Percentiles rank a stretch among this genome's conserved stretches.
Evolutionary conservation across 805 yeast genomes (phyloP).

Genomic region (Spencermartinsiella europaea): DNA sequence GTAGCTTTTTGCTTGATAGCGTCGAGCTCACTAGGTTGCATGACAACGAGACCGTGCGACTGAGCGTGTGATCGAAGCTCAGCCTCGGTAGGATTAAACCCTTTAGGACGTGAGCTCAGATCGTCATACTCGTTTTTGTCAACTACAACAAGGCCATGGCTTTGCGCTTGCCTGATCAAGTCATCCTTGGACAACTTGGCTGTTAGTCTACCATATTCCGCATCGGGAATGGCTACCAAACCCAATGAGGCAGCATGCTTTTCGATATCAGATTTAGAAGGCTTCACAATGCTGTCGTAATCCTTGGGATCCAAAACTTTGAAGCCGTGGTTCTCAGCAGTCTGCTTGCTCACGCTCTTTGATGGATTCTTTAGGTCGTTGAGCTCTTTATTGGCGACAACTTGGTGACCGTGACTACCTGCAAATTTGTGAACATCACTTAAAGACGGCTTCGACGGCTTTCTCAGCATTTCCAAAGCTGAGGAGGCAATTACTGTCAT

Average conservation of each 20-base stretch:
- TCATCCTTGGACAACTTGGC: constrained; percentile 18
- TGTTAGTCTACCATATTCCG: constrained; percentile 15
- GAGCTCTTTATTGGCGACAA: constrained; percentile 21
- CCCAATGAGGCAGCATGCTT: constrained; percentile 24
- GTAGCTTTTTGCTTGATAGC: constrained; percentile 17
- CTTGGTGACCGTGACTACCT: constrained; percentile 24
- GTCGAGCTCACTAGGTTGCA: constrained; percentile 21
- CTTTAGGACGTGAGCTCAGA: constrained; percentile 17
- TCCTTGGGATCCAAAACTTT: constrained; percentile 23
- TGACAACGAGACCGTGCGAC: constrained; percentile 15
- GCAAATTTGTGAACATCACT: constrained; percentile 27
- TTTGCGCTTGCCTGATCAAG: constrained; percentile 21
- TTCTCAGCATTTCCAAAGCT: constrained; percentile 14
- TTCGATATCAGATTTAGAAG: constrained; percentile 16
- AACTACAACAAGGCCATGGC: constrained; percentile 14
- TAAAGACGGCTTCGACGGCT: constrained; percentile 13
- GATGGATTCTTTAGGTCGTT: constrained; percentile 6
- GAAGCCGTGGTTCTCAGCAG: constrained; percentile 23
- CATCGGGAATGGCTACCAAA: constrained; percentile 25
- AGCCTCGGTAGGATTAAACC: constrained; percentile 18
- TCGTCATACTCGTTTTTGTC: constrained; percentile 15
- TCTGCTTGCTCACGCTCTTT: constrained; percentile 3
- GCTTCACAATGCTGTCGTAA: constrained; percentile 14
- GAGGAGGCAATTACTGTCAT: constrained; percentile 14
- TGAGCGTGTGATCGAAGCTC: constrained; percentile 25